Evolutionary conservation across 2,329 filamentous ascomycete species (phyloP).

Genomic region (Dothidotthia symphoricarpi): DNA sequence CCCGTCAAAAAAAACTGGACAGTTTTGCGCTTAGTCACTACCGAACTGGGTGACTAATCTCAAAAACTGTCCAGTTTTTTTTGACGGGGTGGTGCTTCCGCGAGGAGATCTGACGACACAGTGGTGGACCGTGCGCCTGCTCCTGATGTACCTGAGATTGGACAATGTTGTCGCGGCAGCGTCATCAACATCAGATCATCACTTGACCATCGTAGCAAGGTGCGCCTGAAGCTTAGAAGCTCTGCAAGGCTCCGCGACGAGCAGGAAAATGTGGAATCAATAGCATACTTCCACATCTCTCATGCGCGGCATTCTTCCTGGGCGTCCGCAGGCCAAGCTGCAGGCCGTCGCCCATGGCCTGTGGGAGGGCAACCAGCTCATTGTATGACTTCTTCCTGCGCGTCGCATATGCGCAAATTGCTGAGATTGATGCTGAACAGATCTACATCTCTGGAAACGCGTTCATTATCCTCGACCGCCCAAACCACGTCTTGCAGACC

Average conservation of each 20-base stretch:
- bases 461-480: constrained; percentile 75
- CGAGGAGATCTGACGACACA: background rate
- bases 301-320: constrained; percentile 78
- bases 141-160: too few relatives aligned
- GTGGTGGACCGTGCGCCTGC: background rate
- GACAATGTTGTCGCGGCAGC: background rate
- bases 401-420: constrained; percentile 1
- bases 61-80: too few relatives aligned
- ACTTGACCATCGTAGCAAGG: too few relatives aligned
- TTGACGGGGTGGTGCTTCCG: too few relatives aligned
- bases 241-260: too few relatives aligned
- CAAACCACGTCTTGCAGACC: constrained; percentile 77
- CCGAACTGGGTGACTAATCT: too few relatives aligned
- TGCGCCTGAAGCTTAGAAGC: too few relatives aligned
- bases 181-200: too few relatives aligned
- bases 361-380: constrained; percentile 70
- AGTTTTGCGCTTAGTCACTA: too few relatives aligned
- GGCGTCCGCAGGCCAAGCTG: constrained; percentile 72
- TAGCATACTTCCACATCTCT: constrained; percentile 15
- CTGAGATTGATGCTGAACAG: constrained; percentile 8
- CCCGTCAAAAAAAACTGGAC: too few relatives aligned
- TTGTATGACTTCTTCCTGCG: constrained; percentile 54
- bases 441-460: constrained; percentile 83
- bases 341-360: constrained; percentile 72
- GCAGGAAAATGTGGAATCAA: constrained; percentile 23